Base-by-base conservation (phyloP, 75 land plant genomes). In the Selaginella tamariscina region DNA sequence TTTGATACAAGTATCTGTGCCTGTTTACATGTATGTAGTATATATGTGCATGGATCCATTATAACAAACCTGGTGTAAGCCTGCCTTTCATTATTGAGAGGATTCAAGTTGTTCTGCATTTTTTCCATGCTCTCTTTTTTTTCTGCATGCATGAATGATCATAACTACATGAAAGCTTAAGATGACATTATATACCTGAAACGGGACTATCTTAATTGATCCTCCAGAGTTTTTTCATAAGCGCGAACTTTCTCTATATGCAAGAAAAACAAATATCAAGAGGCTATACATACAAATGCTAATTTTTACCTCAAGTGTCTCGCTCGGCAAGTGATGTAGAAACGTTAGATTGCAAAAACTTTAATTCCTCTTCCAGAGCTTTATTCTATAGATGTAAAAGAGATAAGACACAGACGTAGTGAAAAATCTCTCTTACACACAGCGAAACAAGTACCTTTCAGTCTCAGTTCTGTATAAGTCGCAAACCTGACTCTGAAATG, bases 291-390 rank as follows among this genome's bases (percentile, higher is more conserved):
- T n/a, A n/a, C 49, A 39, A n/a, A n/a, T n/a, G n/a, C n/a, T n/a
- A n/a, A n/a, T n/a, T n/a, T n/a, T n/a, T 39, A 39, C 49, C 49
- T 39, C 49, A 39, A 39, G 49, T 39, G 49, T 39, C 49, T 15
- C 49, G 5, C 15, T 39, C 49, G 15, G 11, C 15, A 39, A 39
- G 5, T 39, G 49, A 39, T 5, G 49, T 5, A 39, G 49, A 5
- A 5, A 39, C 15, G 49, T 39, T 39, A 15, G 5, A 5, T 39
- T 39, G 49, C 11, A 39, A 39, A 39, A 39, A 39, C 49, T 39
- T 39, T 39, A 39, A 5, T 39, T 39, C 49, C 15, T 39, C 11
- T 15, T 39, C 49, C 49, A 39, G 49, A 5, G 5, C 15, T 15
- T 39, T 39, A 15, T 39, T 5, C 49, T 39, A 15, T 15, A 5